Evolutionary conservation across 495 filamentous ascomycete genomes (phyloP), one percentile per base, ranked within the genome.

Genomic region (Sabuloglossum arenarium): DNA sequence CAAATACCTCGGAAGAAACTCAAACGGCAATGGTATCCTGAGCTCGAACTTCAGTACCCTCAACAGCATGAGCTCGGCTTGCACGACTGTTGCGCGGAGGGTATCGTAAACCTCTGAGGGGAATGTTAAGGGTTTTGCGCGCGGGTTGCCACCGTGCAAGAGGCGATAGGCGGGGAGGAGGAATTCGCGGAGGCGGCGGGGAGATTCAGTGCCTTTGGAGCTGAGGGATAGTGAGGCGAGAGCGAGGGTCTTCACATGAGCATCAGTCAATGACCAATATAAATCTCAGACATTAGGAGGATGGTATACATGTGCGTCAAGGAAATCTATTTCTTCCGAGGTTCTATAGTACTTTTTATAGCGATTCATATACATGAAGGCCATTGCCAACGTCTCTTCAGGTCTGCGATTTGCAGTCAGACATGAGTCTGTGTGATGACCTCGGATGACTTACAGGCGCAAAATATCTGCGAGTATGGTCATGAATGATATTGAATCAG

Each of bases 281-380:
- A 19, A 1, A 16, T 1, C 23, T 0, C 16, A 43, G 54, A 49
- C 14, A 29, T 11, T n/a, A 43, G 39, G 27, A 16, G 31, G 27
- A 34, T 6, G 21, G 54, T 50, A 25, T 53, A 64, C 66, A 55
- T 65, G 59, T 45, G 62, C 53, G 42, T 68, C 64, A 37, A 68
- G 64, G 28, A 59, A 39, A 47, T 59, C 39, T 30, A 57, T 29
- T 31, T 59, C 58, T 11, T 46, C 29, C 21, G 24, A 6, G 24
- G 46, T 42, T 42, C 34, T 56, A 51, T 63, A 53, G 23, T 62
- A 62, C 28, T 61, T 61, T 31, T 56, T 58, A 60, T 71, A 73
- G 61, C 64, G 67, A 58, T 73, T 64, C n/a, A 69, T 59, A 58
- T 73, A 73, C 54, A 70, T 62, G 53, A 68, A 72, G 32, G 68